Base-by-base conservation (phyloP, 805 yeast species). In the Lipomyces mesembrius region DNA sequence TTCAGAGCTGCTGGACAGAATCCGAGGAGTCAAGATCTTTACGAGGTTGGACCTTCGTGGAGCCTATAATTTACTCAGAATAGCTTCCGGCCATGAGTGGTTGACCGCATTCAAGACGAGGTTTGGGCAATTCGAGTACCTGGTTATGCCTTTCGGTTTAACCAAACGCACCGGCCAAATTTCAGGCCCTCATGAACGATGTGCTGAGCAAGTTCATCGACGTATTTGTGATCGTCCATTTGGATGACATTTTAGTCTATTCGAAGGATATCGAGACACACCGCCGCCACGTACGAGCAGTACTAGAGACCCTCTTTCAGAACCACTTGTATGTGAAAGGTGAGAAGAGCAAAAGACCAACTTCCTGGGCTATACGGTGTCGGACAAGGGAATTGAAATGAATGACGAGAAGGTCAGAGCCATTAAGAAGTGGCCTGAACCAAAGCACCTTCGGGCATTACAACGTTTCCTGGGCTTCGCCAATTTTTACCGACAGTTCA, bases 361-460 rank as follows among this genome's bases (percentile, higher is more conserved):
- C 8, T 64, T 60, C 51, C 61, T 64, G n/a, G 64, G 67, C 1
- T 60, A 32, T 29, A 46, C 55, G 14, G 14, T 58, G 7, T 58
- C 61, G 6, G 46, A 53, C 56, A 85, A 89, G 7, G 90, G 73
- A 0, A 55, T 60, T 20, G 29, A 56, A 22, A 37, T 57, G 43
- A 37, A 57, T 14, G 46, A 49, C 12, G 62, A 27, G 25, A 53
- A 34, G 46, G 54, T 20, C 54, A 9, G 62, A 8, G 51, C 59
- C 37, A 56, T 60, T 51, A 17, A 25, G 46, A n/a, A 25, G 54
- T 51, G 54, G 54, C 54, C 54, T 9, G 54, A 22, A 51, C 54
- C 54, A 11, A 51, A 20, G 29, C 11, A 51, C n/a, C 29, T 51
- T 2, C 25, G 29, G 29, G 54, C 29, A 20, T 25, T 51, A 17